These are phyloP conservation scores for Neurospora crassa DNA, from an alignment of 2,329 filamentous ascomycete species.

Conservation along the genomic window DNA sequence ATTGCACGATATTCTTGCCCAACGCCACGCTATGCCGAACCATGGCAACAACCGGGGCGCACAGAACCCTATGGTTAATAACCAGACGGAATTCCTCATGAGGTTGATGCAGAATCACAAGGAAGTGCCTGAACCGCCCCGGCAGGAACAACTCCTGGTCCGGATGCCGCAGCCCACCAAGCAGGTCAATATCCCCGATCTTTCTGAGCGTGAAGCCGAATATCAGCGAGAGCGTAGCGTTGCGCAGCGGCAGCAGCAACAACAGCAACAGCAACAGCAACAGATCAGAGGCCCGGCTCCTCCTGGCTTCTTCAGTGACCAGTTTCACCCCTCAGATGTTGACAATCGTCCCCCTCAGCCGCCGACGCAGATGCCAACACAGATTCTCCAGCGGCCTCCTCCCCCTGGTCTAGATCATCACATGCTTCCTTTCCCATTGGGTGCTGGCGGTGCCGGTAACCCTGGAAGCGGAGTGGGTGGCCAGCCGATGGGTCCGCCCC, in stretches of 20 bases:
- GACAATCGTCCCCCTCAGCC: slow-evolving; percentile 33
- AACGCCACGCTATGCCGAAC: slow-evolving; percentile 46
- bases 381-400: slow-evolving; percentile 56
- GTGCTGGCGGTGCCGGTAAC: slow-evolving; percentile 9
- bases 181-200: slow-evolving; percentile 36
- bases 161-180: slow-evolving; percentile 43
- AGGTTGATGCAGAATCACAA: slow-evolving; percentile 62
- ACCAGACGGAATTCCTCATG: slow-evolving; percentile 76
- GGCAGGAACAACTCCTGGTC: slow-evolving; percentile 43
- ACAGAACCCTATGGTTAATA: slow-evolving; percentile 36
- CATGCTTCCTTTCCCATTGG: slow-evolving; percentile 48
- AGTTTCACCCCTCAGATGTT: slow-evolving; percentile 38
- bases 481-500: slow-evolving; percentile 28
- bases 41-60: slow-evolving; percentile 38
- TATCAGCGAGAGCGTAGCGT: slow-evolving; percentile 31
- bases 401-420: slow-evolving; percentile 50
- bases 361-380: slow-evolving; percentile 39
- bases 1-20: slow-evolving; percentile 49
- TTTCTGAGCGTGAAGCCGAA: slow-evolving; percentile 32
- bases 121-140: slow-evolving; percentile 37
- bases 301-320: slow-evolving; percentile 45
- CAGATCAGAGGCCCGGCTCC: slow-evolving; percentile 34
- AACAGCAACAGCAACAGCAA: slow-evolving; percentile 19
- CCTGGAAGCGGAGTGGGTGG: slow-evolving; percentile 6
- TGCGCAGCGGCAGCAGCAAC: slow-evolving; percentile 20